phyloP scores from a whole-genome alignment of 2,329 filamentous ascomycete genomes.

The Westerdykella sp. region DNA sequence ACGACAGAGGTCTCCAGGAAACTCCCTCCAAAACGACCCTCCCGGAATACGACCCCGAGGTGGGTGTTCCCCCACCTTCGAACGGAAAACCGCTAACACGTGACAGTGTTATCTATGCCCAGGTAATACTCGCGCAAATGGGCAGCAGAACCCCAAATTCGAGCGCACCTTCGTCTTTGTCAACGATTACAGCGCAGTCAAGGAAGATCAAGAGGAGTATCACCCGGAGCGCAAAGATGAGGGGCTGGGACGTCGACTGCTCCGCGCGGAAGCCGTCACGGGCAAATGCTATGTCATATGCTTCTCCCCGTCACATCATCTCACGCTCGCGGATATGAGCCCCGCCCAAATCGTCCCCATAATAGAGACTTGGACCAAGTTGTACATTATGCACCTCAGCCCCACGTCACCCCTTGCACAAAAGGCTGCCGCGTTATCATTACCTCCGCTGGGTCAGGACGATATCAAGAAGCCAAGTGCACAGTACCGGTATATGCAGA shows the following conservation, averaged over 20 bases:
- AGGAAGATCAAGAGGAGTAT: conserved; percentile 85
- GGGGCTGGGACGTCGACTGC: conserved; percentile 63
- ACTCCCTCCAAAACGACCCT: conserved; percentile 43
- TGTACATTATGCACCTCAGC: conserved; percentile 78
- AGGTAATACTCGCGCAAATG: conserved; percentile 79
- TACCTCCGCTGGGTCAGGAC: conserved; percentile 44
- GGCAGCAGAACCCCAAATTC: conserved; percentile 81
- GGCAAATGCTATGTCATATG: conserved; percentile 97
- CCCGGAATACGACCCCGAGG: conserved; percentile 70
- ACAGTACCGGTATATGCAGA: conserved; percentile 95
- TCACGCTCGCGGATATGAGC: conserved; percentile 86
- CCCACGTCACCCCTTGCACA: conserved; percentile 59
- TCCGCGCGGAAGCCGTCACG: conserved; percentile 78
- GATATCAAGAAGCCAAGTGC: conserved; percentile 53
- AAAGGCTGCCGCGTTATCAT: conserved; percentile 40
- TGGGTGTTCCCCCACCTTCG: conserved; percentile 19
- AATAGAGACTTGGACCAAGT: conserved; percentile 82
- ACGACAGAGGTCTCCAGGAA: conserved; percentile 44
- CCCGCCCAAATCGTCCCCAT: conserved; percentile 72
- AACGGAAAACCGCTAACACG: conserved; percentile 12
- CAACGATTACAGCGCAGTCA: conserved; percentile 96
- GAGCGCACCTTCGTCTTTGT: conserved; percentile 86
- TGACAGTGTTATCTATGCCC: conserved; percentile 86
- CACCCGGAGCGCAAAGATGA: conserved; percentile 45
- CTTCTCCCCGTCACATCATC: conserved; percentile 83